phyloP scores from a whole-genome alignment of 495 filamentous ascomycete species.

The Podospora didyma region DNA sequence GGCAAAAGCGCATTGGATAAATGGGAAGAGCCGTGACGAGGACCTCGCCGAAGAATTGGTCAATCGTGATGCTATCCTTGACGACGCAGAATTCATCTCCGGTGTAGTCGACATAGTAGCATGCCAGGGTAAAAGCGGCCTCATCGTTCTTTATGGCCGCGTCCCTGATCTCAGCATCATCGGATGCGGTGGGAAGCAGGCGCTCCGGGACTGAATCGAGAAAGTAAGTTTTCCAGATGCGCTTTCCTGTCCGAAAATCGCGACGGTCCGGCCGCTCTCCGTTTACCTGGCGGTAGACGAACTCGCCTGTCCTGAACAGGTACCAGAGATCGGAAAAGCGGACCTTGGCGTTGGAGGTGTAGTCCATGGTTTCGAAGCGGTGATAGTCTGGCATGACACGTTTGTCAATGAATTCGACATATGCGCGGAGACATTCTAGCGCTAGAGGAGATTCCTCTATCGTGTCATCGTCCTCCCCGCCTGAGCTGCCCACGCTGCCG shows the following conservation, averaged over 20 bases:
- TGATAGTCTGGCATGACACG: constrained; percentile 30
- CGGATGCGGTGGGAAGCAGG: background rate
- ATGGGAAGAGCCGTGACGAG: constrained; percentile 51
- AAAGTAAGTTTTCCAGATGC: background rate
- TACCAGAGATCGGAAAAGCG: constrained; percentile 35
- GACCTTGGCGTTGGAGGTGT: constrained; percentile 21
- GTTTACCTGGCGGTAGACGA: constrained; percentile 23
- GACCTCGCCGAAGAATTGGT: constrained; percentile 48
- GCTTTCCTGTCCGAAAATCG: constrained; percentile 4
- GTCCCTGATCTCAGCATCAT: too few species aligned
- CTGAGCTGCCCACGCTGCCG: constrained; percentile 19
- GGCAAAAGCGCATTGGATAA: constrained; percentile 50
- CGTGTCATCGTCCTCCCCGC: constrained; percentile 8
- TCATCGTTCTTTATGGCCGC: constrained; percentile 3
- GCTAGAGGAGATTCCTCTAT: constrained; percentile 26
- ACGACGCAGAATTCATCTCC: constrained; percentile 53
- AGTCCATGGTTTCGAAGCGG: constrained; percentile 22
- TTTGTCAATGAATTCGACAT: constrained; percentile 33
- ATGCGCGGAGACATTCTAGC: constrained; percentile 30
- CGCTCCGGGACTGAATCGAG: background rate
- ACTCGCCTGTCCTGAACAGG: constrained; percentile 32
- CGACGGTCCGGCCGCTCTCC: background rate
- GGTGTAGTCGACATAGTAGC: constrained; percentile 59
- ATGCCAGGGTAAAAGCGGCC: constrained; percentile 29
- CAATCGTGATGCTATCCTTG: constrained; percentile 39